Conservation (phyloP, 1,284 basidiomycete species). For the Austropuccinia psidii region DNA sequence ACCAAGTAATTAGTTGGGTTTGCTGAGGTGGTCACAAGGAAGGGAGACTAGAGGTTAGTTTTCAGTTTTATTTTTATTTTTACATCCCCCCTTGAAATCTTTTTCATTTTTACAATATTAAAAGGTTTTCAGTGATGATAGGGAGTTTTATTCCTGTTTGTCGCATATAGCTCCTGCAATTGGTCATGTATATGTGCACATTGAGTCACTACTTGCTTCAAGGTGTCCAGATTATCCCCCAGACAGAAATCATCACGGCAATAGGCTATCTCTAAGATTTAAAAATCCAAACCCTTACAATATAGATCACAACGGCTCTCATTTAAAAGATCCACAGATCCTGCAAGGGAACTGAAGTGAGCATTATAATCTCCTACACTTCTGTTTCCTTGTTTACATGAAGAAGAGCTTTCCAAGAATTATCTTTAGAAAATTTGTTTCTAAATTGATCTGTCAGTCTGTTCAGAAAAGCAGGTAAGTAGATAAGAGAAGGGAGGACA, state of each 20-base stretch:
- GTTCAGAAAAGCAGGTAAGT: not conserved
- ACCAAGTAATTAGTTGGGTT: too few relatives aligned
- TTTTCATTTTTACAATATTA: too few relatives aligned
- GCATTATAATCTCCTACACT: conserved; percentile 2
- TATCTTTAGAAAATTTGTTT: not conserved
- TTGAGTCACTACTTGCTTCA: not conserved
- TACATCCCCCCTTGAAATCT: too few relatives aligned
- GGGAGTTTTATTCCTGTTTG: not conserved
- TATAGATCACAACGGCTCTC: not conserved
- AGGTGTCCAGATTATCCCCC: not conserved
- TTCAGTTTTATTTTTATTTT: too few relatives aligned
- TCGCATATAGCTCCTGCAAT: not conserved
- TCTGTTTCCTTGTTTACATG: not conserved
- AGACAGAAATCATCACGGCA: not conserved
- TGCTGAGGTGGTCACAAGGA: too few relatives aligned
- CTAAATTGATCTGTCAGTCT: not conserved
- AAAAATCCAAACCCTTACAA: not conserved
- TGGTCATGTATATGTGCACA: too few relatives aligned
- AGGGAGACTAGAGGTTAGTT: too few relatives aligned
- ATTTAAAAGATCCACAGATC: not conserved
- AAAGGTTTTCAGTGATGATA: too few relatives aligned
- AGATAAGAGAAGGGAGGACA: not conserved
- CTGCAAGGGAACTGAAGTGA: not conserved
- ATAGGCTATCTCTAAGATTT: not conserved
- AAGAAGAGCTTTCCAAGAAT: not conserved